These are phyloP conservation scores for Maudiozyma humilis DNA, from an alignment of 1,139 yeast species.

Conservation along the genomic window DNA sequence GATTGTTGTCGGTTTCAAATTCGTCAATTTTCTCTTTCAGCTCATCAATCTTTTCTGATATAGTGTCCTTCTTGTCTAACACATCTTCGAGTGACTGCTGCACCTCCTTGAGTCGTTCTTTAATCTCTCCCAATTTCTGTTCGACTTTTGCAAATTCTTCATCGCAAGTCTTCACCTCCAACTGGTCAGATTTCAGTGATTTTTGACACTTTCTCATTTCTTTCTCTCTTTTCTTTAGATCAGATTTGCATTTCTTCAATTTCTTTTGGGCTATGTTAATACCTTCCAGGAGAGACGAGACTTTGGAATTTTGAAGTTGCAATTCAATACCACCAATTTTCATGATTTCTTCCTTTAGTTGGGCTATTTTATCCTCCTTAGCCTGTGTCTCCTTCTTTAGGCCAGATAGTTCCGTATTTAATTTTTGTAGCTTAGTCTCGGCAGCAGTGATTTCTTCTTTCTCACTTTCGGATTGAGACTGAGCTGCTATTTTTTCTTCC, in stretches of 20 bases:
- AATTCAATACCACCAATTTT: constrained; percentile 86
- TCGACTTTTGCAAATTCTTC: constrained; percentile 52
- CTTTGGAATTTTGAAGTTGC: constrained; percentile 72
- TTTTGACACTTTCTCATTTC: constrained; percentile 40
- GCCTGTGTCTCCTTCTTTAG: constrained; percentile 50
- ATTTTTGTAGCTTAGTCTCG: constrained; percentile 24
- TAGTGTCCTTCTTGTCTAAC: constrained; percentile 24
- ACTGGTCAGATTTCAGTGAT: constrained; percentile 29
- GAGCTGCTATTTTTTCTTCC: constrained; percentile 22
- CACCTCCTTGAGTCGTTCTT: constrained; percentile 32
- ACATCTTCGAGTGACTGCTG: constrained; percentile 33
- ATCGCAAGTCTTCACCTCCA: constrained; percentile 29
- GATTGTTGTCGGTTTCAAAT: constrained; percentile 47
- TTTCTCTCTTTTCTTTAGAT: constrained; percentile 57
- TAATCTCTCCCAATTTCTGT: constrained; percentile 33
- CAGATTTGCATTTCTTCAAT: constrained; percentile 52
- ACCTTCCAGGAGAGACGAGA: constrained; percentile 64
- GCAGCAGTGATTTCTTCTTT: constrained; percentile 37
- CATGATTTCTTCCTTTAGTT: constrained; percentile 69
- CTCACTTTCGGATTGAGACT: constrained; percentile 17
- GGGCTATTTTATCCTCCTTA: constrained; percentile 50
- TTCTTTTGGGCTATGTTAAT: constrained; percentile 55
- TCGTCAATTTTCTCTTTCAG: constrained; percentile 43
- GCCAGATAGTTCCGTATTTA: constrained; percentile 26
- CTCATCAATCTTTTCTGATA: constrained; percentile 22